Conservation (phyloP, 192 early-diverging fungal species). For the Spinellus fusiger region DNA sequence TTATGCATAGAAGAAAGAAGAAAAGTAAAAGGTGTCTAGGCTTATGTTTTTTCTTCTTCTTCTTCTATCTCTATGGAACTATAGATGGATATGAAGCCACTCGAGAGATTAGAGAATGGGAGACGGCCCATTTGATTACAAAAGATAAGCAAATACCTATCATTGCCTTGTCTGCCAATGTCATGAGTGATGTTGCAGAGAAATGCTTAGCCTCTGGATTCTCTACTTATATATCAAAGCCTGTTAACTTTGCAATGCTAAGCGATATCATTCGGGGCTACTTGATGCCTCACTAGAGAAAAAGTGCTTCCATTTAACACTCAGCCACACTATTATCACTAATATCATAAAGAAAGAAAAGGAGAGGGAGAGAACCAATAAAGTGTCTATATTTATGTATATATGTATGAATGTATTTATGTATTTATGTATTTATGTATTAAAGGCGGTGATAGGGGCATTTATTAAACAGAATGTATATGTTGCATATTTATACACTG, state of each 20-base stretch:
- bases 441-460: too few species aligned
- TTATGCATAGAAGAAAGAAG: neutral
- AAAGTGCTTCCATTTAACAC: neutral
- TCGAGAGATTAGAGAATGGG: constrained; percentile 45
- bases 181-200: constrained; percentile 48
- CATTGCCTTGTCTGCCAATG: constrained; percentile 51
- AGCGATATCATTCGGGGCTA: constrained; percentile 41
- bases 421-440: neutral
- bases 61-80: too few species aligned
- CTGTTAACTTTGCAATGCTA: constrained; percentile 43
- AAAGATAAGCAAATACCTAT: constrained; percentile 41
- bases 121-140: constrained; percentile 24
- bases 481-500: too few species aligned
- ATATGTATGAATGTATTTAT: neutral
- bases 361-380: too few species aligned
- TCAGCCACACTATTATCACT: too few species aligned
- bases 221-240: constrained; percentile 50
- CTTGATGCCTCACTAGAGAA: constrained; percentile 2
- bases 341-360: too few species aligned
- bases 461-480: too few species aligned
- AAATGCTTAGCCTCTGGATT: constrained; percentile 44
- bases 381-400: neutral
- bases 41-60: neutral
- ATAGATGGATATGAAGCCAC: constrained; percentile 52
- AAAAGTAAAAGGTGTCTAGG: neutral